Base-by-base conservation (phyloP, 2,329 filamentous ascomycete species). In the Cladosporium cucumerinum region DNA sequence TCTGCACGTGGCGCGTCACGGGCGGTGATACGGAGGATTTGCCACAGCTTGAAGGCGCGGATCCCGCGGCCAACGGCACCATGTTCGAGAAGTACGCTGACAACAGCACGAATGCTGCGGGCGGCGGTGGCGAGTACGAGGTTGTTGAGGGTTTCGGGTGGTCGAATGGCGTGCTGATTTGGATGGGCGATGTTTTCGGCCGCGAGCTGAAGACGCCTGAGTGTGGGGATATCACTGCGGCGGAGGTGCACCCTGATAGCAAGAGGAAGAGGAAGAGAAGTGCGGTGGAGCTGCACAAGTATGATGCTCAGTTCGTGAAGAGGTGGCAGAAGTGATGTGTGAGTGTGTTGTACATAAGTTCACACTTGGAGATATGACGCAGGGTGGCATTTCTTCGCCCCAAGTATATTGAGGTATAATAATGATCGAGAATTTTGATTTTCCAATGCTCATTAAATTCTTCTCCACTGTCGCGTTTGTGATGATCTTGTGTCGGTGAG, bases 21-120 rank as follows among this genome's bases (percentile, higher is more conserved):
- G 88, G 88, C 25, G 88, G 87, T 3, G 81, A 83, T 2, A 89
- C 87, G 0, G 78, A 79, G 12, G 76, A 80, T 67, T 82, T 79
- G 49, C 83, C 83, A 32, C 83, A 80, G 73, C 78, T 87, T 62
- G 73, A 75, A 18, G 84, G 84, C 0, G 73, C 84, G 0, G 71
- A 75, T 0, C 72, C 84, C 1, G 71, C 75, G 0, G 64, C 65
- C 16, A 70, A 78, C 1, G 88, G 88, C 25, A 85, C 85, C 73
- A 89, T 90, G 80, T 90, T 90, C 72, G 88, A 90, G 74, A 90
- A 90, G 80, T 90, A 90, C 72, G 80, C 79, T 14, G 85, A 88
- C 69, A 84, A 84, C 64, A 77, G 83, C 8, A 86, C 82, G 54
- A 87, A 88, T 67, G 83, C 82, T 0, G 86, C 85, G 1, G 88